Evolutionary conservation across 352 stramenopile genomes (phyloP), one percentile per base, ranked within the genome.

Genomic region (Pythium grandisporangium): DNA sequence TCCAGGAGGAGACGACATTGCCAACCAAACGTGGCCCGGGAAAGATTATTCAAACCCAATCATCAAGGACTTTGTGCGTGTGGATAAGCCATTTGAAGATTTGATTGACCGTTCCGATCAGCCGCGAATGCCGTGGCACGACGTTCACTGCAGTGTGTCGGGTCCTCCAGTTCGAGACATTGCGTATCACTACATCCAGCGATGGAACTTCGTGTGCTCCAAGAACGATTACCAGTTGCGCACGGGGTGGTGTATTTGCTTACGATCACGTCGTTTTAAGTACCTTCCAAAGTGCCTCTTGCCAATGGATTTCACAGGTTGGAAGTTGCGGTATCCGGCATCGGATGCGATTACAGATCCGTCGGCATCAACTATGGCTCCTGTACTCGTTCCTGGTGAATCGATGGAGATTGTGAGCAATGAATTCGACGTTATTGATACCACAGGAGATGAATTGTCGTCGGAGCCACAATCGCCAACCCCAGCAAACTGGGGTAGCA

Each of bases 21-120:
- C 63, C 38, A 51, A 61, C 24, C 76, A 88, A 26, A 57, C 70
- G 13, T 92, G 78, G 77, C 75, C 66, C 7, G 81, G 81, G 32
- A 93, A 92, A 38, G 81, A 93, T 35, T 93, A 93, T 47, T 93
- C 81, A 17, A 93, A 93, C 41, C 81, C 81, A 20, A 89, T 90
- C 44, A 90, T 92, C 48, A 93, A 93, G 45, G 81, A 93, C 44
- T 93, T 93, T 52, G 70, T 93, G 7, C 71, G 72, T 4, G 81
- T 93, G 8, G 80, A 92, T 53, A 74, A 88, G 44, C 74, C 79
- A 6, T 88, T 84, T 23, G 71, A 92, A 51, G 78, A 93, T 45
- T 49, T 92, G 30, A 84, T 95, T 29, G 78, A 95, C 51, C 78
- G 81, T 10, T 36, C 38, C 12, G 70, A 63, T 3, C 67, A 90